Conservation (phyloP, 495 filamentous ascomycete genomes). For the Trichoderma asperelloides region DNA sequence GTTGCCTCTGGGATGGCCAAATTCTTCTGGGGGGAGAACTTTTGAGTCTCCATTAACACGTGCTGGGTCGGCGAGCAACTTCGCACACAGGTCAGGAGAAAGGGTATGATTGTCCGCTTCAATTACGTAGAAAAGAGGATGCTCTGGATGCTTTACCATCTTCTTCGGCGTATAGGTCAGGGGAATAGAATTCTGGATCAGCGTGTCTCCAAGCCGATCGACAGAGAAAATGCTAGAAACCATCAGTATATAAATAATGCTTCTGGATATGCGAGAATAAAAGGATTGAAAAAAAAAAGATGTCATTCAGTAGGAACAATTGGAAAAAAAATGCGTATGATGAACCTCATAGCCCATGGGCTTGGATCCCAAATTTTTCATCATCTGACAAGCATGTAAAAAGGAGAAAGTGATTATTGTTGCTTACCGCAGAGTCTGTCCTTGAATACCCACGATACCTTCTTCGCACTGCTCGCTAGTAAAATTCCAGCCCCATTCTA, state of each 20-base stretch:
- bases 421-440: slow-evolving; percentile 76
- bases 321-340: slow-evolving; percentile 32
- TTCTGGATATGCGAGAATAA: neutral
- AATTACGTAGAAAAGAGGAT: slow-evolving; percentile 84
- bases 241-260: slow-evolving; percentile 15
- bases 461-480: slow-evolving; percentile 87
- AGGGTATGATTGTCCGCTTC: slow-evolving; percentile 88
- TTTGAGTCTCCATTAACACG: slow-evolving; percentile 61
- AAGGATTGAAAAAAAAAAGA: slow-evolving; percentile 10
- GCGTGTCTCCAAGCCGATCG: slow-evolving; percentile 74
- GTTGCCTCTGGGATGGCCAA: slow-evolving; percentile 75
- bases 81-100: slow-evolving; percentile 58
- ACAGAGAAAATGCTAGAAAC: slow-evolving; percentile 74
- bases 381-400: slow-evolving; percentile 40
- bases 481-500: slow-evolving; percentile 94
- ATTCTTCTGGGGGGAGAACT: slow-evolving; percentile 68
- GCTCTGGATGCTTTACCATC: slow-evolving; percentile 79
- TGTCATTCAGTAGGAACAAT: slow-evolving; percentile 50
- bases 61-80: slow-evolving; percentile 56
- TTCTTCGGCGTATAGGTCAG: slow-evolving; percentile 85
- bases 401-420: slow-evolving; percentile 9
- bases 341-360: slow-evolving; percentile 37
- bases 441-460: slow-evolving; percentile 94
- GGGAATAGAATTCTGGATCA: slow-evolving; percentile 79
- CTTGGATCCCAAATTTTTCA: slow-evolving; percentile 52